Evolutionary conservation across 768 basidiomycete species (phyloP), one percentile per base, ranked within the genome.

Genomic region (Psilocybe tampanensis): DNA sequence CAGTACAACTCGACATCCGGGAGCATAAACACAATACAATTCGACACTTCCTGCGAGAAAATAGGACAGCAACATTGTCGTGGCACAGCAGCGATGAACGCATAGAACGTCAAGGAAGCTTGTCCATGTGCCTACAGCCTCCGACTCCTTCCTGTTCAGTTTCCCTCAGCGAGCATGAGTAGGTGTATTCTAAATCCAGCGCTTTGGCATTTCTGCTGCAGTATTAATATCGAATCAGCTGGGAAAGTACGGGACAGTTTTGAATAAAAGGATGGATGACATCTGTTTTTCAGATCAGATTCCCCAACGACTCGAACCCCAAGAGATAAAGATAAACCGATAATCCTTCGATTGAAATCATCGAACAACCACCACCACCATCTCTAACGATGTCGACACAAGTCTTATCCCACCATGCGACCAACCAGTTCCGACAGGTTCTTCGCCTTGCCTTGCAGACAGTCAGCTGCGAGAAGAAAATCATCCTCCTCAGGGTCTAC

Each of bases 401-500:
- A 43, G 17, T 24, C 9, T 44, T 56, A 47, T 44, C 57, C 2
- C 48, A 17, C 18, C 55, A 41, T 47, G 49, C 53, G 54, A 32
- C 23, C 33, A 29, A 52, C 36, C 47, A 47, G 23, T 52, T 66
- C 23, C 60, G 54, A 17, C 58, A 57, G 26, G 26, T 69, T n/a
- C 45, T 65, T 42, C 71, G 67, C 5, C 63, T 72, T 52, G 52
- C 71, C 49, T 26, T 66, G 26, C 68, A 67, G 44, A 72, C 72
- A 18, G 61, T 71, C 47, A 56, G 62, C 39, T 72, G 68, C 58
- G 63, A 66, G 18, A 67, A 64, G 47, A 64, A 63, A 44, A 34
- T 69, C 51, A 62, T 56, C 24, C 63, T 72, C 18, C 66, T 72
- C 13, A 65, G 68, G n/a, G 47, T 72, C 55, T 66, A 59, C 52